Percentiles rank a stretch among this genome's conserved stretches.
Evolutionary conservation across 768 basidiomycete species (phyloP).

Genomic region (Leccinum subtestaceum): DNA sequence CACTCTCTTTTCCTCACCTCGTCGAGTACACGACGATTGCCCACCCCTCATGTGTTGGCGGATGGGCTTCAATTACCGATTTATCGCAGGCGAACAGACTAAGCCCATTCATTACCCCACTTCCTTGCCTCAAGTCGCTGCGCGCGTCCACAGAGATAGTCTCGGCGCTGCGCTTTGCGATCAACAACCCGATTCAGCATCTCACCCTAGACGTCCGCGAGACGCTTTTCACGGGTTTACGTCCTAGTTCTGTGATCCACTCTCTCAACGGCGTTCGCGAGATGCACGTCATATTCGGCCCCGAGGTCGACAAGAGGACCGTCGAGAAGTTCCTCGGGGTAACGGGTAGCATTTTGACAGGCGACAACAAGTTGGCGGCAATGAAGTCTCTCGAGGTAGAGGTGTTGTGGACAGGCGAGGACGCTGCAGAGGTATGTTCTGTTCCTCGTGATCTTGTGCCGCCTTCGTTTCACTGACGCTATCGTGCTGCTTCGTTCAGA

Average conservation of each 20-base stretch:
- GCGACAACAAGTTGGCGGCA: constrained; percentile 6
- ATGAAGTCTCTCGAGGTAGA: constrained; percentile 29
- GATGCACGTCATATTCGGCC: constrained; percentile 28
- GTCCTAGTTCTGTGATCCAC: constrained; percentile 27
- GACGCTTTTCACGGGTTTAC: constrained; percentile 31
- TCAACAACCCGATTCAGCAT: constrained; percentile 16
- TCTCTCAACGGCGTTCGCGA: constrained; percentile 27
- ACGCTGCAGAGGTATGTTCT: constrained; percentile 28
- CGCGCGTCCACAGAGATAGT: constrained; percentile 27
- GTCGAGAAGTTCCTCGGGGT: constrained; percentile 31
- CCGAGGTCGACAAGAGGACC: constrained; percentile 34
- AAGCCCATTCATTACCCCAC: constrained; percentile 4
- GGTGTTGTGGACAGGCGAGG: constrained; percentile 26
- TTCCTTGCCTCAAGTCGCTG: constrained; percentile 27
- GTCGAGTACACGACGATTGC: constrained; percentile 9
- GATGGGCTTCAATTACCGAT: constrained; percentile 5
- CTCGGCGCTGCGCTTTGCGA: constrained; percentile 18
- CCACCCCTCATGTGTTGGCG: constrained; percentile 4
- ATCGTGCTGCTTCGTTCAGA: constrained; percentile 12
- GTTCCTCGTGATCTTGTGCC: background rate
- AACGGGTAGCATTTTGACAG: constrained; percentile 23
- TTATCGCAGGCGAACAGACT: background rate
- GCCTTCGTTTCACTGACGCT: background rate
- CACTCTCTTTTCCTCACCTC: constrained; percentile 28
- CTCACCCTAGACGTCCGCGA: constrained; percentile 26